These are phyloP conservation scores for Candida tallmaniae DNA, from an alignment of 805 yeast genomes.

Conservation along the genomic window DNA sequence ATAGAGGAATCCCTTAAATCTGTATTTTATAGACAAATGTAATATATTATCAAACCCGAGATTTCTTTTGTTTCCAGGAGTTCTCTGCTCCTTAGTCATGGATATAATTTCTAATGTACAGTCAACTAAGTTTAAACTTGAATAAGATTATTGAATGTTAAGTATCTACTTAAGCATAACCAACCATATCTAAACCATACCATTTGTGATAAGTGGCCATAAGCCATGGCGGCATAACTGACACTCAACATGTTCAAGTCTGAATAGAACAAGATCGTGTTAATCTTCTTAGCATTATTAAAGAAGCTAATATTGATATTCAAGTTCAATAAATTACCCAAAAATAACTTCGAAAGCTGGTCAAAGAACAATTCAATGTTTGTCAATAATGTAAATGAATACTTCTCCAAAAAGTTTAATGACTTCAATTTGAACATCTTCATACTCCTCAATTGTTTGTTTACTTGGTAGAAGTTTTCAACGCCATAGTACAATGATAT, in stretches of 20 bases:
- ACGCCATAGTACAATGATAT: conserved; percentile 55
- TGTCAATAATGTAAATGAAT: conserved; percentile 43
- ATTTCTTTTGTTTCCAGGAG: no score
- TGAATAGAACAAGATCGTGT: conserved; percentile 35
- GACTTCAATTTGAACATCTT: conserved; percentile 23
- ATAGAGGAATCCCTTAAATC: conserved; percentile 6
- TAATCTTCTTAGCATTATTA: conserved; percentile 14
- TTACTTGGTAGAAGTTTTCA: conserved; percentile 19
- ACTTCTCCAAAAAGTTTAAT: conserved; percentile 42
- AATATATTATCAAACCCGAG: no score
- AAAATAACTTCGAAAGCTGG: conserved; percentile 27
- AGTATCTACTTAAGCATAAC: conserved; percentile 72
- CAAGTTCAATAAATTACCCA: conserved; percentile 26
- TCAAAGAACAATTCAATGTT: conserved; percentile 37
- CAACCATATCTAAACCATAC: conserved; percentile 93
- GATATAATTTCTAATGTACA: neutral
- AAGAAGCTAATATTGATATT: conserved; percentile 37
- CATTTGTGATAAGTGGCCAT: conserved; percentile 85
- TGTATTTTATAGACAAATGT: neutral
- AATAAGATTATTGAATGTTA: conserved; percentile 67
- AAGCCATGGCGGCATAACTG: conserved; percentile 67
- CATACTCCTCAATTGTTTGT: neutral
- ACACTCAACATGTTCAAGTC: conserved; percentile 37
- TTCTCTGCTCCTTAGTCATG: no score
- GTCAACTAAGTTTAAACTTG: conserved; percentile 10